Base-by-base conservation (phyloP, 176 grass and related monocot genomes). In the Eleusine coracana region DNA sequence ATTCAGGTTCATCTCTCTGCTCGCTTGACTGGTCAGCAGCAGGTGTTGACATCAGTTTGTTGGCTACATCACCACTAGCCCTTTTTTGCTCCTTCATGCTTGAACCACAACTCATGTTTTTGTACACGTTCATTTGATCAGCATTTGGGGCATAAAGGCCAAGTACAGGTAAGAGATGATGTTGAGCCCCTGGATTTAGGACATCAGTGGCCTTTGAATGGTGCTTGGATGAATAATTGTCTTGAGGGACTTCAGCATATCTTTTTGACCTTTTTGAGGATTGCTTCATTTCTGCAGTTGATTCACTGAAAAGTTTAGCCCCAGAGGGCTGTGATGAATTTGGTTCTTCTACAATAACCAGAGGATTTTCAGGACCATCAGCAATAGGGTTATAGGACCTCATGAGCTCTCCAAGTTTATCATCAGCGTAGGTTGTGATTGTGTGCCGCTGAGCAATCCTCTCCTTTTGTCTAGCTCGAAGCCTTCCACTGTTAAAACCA, bases 121-220 rank as follows among this genome's bases (percentile, higher is more conserved):
- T 83, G 72, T 85, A 87, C 16, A 76, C 76, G 42, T 85, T 92
- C 80, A 84, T 20, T 79, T 92, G 87, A 95, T 86, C 86, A 79
- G 93, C 93, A 87, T 96, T 96, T 74, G 97, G 97, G 84, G 97
- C 97, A 85, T 83, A 91, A 81, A 99, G 87, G 56, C 97, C 97
- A 82, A 99, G 86, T 77, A 96, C 93, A 64, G 97, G 97, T 81
- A 92, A 68, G 80, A 95, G 87, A 85, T 92, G 75, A 88, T 74
- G 50, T 80, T 92, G 76, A 62, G 83, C 83, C 80, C 75, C 80
- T 70, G 91, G 73, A 88, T 91, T 94, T 39, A 80, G 66, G 66
- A 87, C 72, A 85, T 83, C 80, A 27, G 71, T 56, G 10, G 14
- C 75, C 64, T 91, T 86, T 49, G 82, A 55, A 68, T 89, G 81